Base-by-base conservation (phyloP, 2,329 filamentous ascomycete genomes). In the Plectosphaerella cucumerina region DNA sequence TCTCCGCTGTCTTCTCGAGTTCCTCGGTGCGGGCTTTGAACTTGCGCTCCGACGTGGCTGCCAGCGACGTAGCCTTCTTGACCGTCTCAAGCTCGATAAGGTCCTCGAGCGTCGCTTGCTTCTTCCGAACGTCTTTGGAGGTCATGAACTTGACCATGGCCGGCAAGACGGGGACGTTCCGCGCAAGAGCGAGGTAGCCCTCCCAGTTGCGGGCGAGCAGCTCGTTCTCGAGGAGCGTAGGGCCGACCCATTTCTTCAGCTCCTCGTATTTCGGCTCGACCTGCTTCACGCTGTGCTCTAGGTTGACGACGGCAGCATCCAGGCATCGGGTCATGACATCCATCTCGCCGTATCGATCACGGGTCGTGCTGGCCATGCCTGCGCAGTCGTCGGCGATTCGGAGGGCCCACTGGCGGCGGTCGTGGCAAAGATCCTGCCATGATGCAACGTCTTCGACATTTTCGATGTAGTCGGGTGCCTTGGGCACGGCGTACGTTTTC, bases 341-440 rank as follows among this genome's bases (percentile, higher is more conserved):
- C 62, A 88, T 86, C 67, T 92, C 87, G 48, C 76, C 75, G 62
- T 90, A 87, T 57, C 89, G 80, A 50, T 85, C 78, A 60, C 82
- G 76, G 18, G 84, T 78, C 55, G 77, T 71, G 48, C 75, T 72
- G 48, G 85, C 82, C 73, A 90, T 86, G 47, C 73, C 73, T 47
- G 76, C 76, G 59, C 89, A 93, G 58, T 86, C 84, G 22, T 86
- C 82, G 6, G 87, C 78, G 33, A 95, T 71, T 37, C 76, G 77
- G 49, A 85, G 71, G 0, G 91, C 88, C 94, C 94, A 99, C 58
- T 80, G 78, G 60, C 86, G 84, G 53, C 94, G 85, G 52, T 85
- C 80, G 66, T 86, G 87, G 74, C 94, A 97, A 20, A 97, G 76
- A 43, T 85, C 82, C 65, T 90, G 89, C 93, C 94, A 99, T 81